Percentiles rank a stretch among this genome's conserved stretches.
Conservation (phyloP, 495 filamentous ascomycete species). For the Penicillium pancosmium region DNA sequence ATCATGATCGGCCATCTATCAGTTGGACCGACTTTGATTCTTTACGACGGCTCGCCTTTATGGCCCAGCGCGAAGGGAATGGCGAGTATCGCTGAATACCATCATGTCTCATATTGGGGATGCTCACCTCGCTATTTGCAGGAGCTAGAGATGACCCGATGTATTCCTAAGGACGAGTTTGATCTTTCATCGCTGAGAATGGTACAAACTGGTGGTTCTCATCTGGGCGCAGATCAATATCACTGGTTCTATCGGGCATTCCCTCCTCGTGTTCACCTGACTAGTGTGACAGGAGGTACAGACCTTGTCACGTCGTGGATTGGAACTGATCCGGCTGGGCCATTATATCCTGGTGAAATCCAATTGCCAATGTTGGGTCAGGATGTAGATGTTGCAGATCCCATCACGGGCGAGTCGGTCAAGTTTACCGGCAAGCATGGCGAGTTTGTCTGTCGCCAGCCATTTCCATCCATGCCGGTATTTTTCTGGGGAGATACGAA, state of each 20-base stretch:
- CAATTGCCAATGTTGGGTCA: slow-evolving; percentile 64
- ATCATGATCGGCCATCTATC: slow-evolving; percentile 63
- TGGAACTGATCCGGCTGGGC: slow-evolving; percentile 59
- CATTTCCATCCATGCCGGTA: slow-evolving; percentile 73
- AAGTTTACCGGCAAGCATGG: slow-evolving; percentile 45
- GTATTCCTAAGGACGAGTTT: slow-evolving; percentile 57
- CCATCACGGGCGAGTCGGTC: slow-evolving; percentile 52
- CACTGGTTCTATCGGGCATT: slow-evolving; percentile 81
- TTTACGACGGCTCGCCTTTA: slow-evolving; percentile 77
- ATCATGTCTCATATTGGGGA: slow-evolving; percentile 61
- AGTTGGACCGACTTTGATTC: slow-evolving; percentile 59
- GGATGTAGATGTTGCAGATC: slow-evolving; percentile 64
- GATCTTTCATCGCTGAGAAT: slow-evolving; percentile 58
- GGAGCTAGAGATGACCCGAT: slow-evolving; percentile 61
- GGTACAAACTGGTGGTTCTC: slow-evolving; percentile 67
- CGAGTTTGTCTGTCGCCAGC: slow-evolving; percentile 64
- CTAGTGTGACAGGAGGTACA: slow-evolving; percentile 73
- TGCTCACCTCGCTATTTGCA: slow-evolving; percentile 71
- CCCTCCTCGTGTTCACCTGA: slow-evolving; percentile 61
- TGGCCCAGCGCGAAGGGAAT: slow-evolving; percentile 50
- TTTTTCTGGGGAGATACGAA: slow-evolving; percentile 66
- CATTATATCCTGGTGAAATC: slow-evolving; percentile 70
- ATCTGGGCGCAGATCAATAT: slow-evolving; percentile 67
- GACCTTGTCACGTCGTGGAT: slow-evolving; percentile 74
- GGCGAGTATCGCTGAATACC: slow-evolving; percentile 32